Percentiles rank a stretch among this genome's conserved stretches.
Conservation (phyloP, 106 monocot genomes). For the Dioscorea dumetorum region DNA sequence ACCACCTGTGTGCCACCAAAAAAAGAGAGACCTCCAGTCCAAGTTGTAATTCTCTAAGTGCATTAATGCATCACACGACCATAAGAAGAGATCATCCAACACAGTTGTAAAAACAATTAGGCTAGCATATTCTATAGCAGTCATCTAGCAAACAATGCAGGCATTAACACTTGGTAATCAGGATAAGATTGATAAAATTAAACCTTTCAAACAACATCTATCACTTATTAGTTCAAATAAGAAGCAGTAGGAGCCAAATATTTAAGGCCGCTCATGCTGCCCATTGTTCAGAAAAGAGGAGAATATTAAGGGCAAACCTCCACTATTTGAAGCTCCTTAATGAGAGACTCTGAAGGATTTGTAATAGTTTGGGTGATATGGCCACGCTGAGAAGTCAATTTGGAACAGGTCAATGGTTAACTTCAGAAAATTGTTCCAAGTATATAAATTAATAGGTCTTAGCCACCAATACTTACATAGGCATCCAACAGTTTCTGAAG, state of each 20-base stretch:
- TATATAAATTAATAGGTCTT: neutral
- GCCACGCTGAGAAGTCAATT: constrained; percentile 36
- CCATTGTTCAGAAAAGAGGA: neutral
- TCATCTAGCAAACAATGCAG: neutral
- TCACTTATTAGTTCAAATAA: no score
- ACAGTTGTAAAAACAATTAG: no score
- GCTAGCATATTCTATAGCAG: neutral
- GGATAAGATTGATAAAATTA: neutral
- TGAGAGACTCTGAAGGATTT: constrained; percentile 71
- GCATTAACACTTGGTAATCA: neutral
- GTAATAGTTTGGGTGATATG: constrained; percentile 66
- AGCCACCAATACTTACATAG: constrained; percentile 48
- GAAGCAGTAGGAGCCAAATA: no score
- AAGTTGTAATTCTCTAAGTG: neutral
- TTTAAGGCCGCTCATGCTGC: no score
- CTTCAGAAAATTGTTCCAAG: neutral
- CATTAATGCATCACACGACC: neutral
- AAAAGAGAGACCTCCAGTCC: neutral
- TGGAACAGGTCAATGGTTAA: neutral
- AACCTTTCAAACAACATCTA: no score
- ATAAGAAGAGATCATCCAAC: neutral
- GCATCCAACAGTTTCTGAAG: constrained; percentile 71
- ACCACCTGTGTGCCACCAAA: neutral
- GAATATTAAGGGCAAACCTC: constrained; percentile 45
- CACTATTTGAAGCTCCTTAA: constrained; percentile 63